Base-by-base conservation (phyloP, 345 rosid species). In the Salix dunnii region DNA sequence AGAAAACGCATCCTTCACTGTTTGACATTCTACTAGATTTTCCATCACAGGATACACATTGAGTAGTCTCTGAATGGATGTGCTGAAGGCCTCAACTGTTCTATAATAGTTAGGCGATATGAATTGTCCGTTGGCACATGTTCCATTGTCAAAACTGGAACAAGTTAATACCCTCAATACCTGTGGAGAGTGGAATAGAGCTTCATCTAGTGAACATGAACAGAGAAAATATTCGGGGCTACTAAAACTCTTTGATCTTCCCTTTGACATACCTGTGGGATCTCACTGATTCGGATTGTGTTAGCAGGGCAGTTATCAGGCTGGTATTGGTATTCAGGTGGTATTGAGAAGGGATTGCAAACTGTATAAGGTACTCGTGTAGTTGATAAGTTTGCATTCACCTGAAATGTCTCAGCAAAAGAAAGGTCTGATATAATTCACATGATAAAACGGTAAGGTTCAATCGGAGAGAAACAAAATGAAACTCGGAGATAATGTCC, bases 301-400 rank as follows among this genome's bases (percentile, higher is more conserved):
- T 87, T 84, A 7, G 75, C 70, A 20, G 91, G 89, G 79, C 96
- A 91, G 67, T 80, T 69, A 36, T 85, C 72, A 0, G 85, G 82
- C 80, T 76, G 86, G 85, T 86, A 91, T 35, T 65, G 30, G 67
- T 87, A 84, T 0, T 81, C 84, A 0, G 96, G 96, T 3, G 96
- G 91, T 2, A 85, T 87, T 1, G 93, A 85, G 84, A 91, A 90
- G 12, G 93, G 96, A 73, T 89, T 91, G 91, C 96, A 91, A 11
- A 91, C 78, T 16, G 13, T 55, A n/a, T n/a, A 43, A 16, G 76
- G 18, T 7, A 84, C 48, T 4, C 70, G 89, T 12, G 79, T 68
- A 23, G 27, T 21, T 23, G 91, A 83, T 81, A 89, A 77, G 78
- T 89, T 91, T n/a, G 84, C 72, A 53, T 91, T 91, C 81, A 89